Conservation (phyloP, 331 rosid genomes). For the Acacia concinna region DNA sequence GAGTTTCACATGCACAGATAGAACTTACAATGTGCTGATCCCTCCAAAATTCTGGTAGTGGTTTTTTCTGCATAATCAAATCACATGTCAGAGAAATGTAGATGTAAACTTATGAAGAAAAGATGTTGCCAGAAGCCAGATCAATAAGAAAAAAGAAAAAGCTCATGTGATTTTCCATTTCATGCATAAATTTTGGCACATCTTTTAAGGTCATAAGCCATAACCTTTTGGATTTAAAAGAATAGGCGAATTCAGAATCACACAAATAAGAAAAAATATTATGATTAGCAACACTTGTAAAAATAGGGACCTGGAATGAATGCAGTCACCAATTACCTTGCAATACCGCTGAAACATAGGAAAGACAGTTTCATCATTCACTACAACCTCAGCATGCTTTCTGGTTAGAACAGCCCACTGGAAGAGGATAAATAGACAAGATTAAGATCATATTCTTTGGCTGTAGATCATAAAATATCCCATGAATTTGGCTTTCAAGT, state of each 20-base stretch:
- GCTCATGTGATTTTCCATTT: neutral
- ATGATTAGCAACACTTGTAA: slow-evolving; percentile 10
- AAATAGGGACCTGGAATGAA: slow-evolving; percentile 9
- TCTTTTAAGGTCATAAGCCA: neutral
- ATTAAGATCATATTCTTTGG: slow-evolving; percentile 7
- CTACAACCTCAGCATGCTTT: slow-evolving; percentile 88
- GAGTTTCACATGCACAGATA: slow-evolving; percentile 16
- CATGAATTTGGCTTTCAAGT: neutral
- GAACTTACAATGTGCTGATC: slow-evolving; percentile 79
- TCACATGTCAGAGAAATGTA: slow-evolving; percentile 32
- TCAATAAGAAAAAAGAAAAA: neutral
- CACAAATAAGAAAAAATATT: neutral
- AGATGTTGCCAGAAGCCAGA: neutral
- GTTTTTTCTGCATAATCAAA: slow-evolving; percentile 70
- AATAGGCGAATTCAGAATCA: neutral
- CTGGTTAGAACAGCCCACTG: slow-evolving; percentile 94
- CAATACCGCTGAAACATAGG: slow-evolving; percentile 82
- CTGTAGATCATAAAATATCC: neutral
- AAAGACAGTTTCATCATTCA: slow-evolving; percentile 67
- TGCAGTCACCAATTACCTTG: slow-evolving; percentile 54
- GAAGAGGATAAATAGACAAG: slow-evolving; percentile 29
- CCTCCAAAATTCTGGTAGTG: slow-evolving; percentile 98
- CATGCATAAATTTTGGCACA: slow-evolving; percentile 9
- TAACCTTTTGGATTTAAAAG: neutral
- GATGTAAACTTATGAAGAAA: slow-evolving; percentile 16